Conservation (phyloP, 495 filamentous ascomycete genomes). For the Aspergillus sclerotioniger region DNA sequence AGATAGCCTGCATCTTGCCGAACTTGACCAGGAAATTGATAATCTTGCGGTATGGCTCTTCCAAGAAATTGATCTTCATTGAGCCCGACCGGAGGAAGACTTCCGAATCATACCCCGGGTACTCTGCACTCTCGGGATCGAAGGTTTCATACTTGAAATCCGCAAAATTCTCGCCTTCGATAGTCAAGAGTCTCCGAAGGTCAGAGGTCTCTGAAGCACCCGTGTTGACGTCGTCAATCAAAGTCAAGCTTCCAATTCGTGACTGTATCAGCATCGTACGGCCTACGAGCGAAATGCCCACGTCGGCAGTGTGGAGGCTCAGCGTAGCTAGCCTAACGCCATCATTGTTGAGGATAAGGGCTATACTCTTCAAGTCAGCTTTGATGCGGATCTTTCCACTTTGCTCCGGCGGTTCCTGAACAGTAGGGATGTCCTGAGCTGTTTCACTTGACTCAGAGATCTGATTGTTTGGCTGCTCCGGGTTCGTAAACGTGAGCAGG, state of each 20-base stretch:
- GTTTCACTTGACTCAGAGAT: slow-evolving; percentile 38
- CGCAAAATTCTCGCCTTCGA: slow-evolving; percentile 93
- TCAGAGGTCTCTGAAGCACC: slow-evolving; percentile 77
- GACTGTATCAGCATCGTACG: slow-evolving; percentile 82
- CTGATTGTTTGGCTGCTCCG: slow-evolving; percentile 45
- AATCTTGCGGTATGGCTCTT: slow-evolving; percentile 97
- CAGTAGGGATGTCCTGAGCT: slow-evolving; percentile 44
- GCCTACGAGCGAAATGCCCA: slow-evolving; percentile 84
- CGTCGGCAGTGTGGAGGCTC: slow-evolving; percentile 85
- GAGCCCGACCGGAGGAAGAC: slow-evolving; percentile 87
- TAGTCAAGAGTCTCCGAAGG: slow-evolving; percentile 83
- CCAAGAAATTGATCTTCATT: slow-evolving; percentile 92
- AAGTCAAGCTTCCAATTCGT: slow-evolving; percentile 77
- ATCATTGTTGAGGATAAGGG: slow-evolving; percentile 96
- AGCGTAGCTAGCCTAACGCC: slow-evolving; percentile 91
- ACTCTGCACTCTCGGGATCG: slow-evolving; percentile 67
- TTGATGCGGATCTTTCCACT: slow-evolving; percentile 74
- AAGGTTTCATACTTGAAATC: slow-evolving; percentile 98
- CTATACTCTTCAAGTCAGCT: slow-evolving; percentile 87
- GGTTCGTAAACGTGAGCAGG: slow-evolving; percentile 87
- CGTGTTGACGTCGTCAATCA: slow-evolving; percentile 93
- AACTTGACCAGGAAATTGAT: slow-evolving; percentile 97
- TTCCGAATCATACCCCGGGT: slow-evolving; percentile 94
- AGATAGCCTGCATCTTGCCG: slow-evolving; percentile 98
- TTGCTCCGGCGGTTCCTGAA: slow-evolving; percentile 39